Evolutionary conservation across 768 basidiomycete species (phyloP), one percentile per base, ranked within the genome.

Genomic region (Termitomyces sp.): DNA sequence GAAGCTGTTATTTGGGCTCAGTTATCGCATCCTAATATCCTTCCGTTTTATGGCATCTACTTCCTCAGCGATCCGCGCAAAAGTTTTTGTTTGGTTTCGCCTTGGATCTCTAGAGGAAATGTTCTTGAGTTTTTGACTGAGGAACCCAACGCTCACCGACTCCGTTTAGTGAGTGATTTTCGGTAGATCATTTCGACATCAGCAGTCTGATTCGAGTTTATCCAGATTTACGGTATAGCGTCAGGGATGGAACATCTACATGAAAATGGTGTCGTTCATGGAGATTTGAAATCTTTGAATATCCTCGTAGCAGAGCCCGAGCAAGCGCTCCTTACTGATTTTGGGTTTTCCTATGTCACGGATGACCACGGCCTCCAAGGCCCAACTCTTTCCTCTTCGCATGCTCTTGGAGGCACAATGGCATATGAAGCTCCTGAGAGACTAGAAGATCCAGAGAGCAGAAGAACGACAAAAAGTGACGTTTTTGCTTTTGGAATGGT

Each of bases 301-400:
- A 78, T 84, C 55, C 73, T 84, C 25, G 72, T 84, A 11, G 77
- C 77, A 5, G 68, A 66, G 2, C 62, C 71, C 15, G 73, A 74
- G 14, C 69, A 71, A 25, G 83, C 82, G 11, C 81, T 79, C 57
- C 70, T 84, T 4, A 76, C 81, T n/a, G 81, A 84, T 66, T 83
- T 84, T 57, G 83, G 83, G 15, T 69, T 83, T 12, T 72, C 75
- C 1, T 70, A 68, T 5, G 64, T 74, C 11, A 65, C 59, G 5
- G 67, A 72, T 12, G 53, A 63, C 20, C 10, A 37, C 2, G 56
- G 56, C 17, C 56, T 57, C 34, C 31, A 46, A 36, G 9, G 29
- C 29, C 53, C 8, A 29, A 25, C 7, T 8, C n/a, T 57, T 2
- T 57, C 56, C 20, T 69, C 64, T 51, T 46, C 37, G 8, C 48